Base-by-base conservation (phyloP, 257 asterid species). In the Capsicum chinense region DNA sequence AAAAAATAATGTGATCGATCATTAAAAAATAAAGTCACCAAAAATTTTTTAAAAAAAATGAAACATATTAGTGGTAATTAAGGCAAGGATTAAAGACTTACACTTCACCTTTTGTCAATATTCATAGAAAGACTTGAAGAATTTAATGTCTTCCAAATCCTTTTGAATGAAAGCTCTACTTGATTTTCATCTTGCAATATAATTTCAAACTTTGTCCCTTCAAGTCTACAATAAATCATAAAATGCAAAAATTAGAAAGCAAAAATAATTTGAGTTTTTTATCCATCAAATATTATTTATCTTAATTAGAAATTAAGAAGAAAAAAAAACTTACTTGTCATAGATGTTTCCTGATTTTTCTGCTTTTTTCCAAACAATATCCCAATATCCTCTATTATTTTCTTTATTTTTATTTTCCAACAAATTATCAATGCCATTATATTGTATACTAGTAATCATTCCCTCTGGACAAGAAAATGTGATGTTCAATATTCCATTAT, bases 361-460 rank as follows among this genome's bases (percentile, higher is more conserved):
- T 5, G 90, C 83, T n/a, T 82, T 78, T 83, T 88, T 90, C 98
- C 97, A 95, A 80, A 90, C 92, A 79, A 95, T 84, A 56, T 95
- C 99, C 99, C 99, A 95, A 48, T 95, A 95, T 95, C 99, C 99
- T 88, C 97, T 89, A 80, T 89, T 86, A 7, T 88, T 54, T 70
- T 88, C 90, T 67, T 82, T 11, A 87, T 90, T 56, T 10, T 74
- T 84, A 16, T 44, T 5, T 88, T 94, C 92, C 69, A 95, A 86
- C 79, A 94, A 85, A 87, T 95, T 94, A 26, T 88, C 87, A 48
- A 95, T 90, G 37, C 95, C 94, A 57, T 91, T 94, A 89, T 91
- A 93, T 78, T 91, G 81, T 63, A 95, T 88, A 37, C 84, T 88
- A 0, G 85, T 85, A 84, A 95, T 66, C 94, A 88, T 85, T 26